phyloP scores from a whole-genome alignment of 768 basidiomycete genomes.

The Tulasnella sp. region DNA sequence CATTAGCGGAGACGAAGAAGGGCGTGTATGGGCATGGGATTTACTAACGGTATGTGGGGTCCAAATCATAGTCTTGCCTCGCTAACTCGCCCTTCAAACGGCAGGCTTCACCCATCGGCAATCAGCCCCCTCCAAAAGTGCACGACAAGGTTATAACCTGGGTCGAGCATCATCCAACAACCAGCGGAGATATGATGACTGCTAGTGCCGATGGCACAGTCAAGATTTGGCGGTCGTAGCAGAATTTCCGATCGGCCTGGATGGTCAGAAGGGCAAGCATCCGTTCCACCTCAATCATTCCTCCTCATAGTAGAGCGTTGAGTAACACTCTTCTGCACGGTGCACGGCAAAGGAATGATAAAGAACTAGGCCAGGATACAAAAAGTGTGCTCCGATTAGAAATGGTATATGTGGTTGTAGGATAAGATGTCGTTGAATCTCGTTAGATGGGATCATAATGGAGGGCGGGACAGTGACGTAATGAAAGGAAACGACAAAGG shows the following conservation, averaged over 20 bases:
- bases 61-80: constrained; percentile 13
- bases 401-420: background rate
- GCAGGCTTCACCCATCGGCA: constrained; percentile 57
- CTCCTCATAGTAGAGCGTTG: too few species aligned
- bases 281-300: too few species aligned
- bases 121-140: constrained; percentile 60
- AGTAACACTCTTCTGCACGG: too few species aligned
- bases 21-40: constrained; percentile 87
- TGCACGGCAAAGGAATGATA: background rate
- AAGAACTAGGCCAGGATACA: background rate
- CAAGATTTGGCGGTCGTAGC: constrained; percentile 56
- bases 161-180: constrained; percentile 80
- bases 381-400: background rate
- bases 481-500: background rate
- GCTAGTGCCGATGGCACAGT: constrained; percentile 85
- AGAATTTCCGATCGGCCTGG: background rate
- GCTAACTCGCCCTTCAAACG: background rate
- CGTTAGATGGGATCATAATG: background rate
- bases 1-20: constrained; percentile 83
- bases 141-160: constrained; percentile 84
- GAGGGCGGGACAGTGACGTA: background rate
- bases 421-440: background rate
- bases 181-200: constrained; percentile 74
- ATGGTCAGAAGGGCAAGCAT: too few species aligned
- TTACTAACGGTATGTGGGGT: constrained; percentile 62